A percentile compares a stretch with the other conserved stretches of the same genome.
Conservation (phyloP, 2,329 filamentous ascomycete genomes). For the Stachybotrys chartarum region DNA sequence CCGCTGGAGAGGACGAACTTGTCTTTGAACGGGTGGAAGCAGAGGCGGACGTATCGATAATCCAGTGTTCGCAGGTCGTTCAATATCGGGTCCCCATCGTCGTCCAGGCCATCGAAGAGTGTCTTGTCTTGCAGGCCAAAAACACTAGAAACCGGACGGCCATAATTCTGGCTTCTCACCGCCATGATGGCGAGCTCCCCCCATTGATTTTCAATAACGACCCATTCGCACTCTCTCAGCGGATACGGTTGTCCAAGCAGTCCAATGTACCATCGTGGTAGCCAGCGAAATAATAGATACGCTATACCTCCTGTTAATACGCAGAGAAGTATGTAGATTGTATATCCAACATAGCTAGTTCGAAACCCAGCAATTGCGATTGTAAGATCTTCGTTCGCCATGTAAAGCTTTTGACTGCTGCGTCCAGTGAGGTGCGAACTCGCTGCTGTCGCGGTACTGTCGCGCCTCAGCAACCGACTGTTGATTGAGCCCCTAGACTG, state of each 20-base stretch:
- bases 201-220: conserved; percentile 97
- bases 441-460: conserved; percentile 61
- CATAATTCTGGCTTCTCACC: conserved; percentile 49
- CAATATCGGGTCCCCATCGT: conserved; percentile 67
- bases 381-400: conserved; percentile 87
- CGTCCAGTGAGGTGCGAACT: conserved; percentile 58
- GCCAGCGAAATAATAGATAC: conserved; percentile 82
- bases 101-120: conserved; percentile 44
- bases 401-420: conserved; percentile 83
- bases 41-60: conserved; percentile 91
- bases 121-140: conserved; percentile 63
- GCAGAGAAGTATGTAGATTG: conserved; percentile 64
- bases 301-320: conserved; percentile 66
- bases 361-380: conserved; percentile 89
- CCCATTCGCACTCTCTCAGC: conserved; percentile 75
- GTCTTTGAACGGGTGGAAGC: conserved; percentile 82
- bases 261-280: conserved; percentile 78
- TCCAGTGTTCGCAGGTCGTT: conserved; percentile 70
- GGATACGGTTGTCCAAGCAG: conserved; percentile 63
- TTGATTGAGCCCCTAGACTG: conserved; percentile 49
- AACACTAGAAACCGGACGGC: conserved; percentile 49
- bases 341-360: conserved; percentile 64
- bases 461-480: conserved; percentile 61
- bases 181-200: conserved; percentile 77
- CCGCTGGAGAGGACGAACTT: conserved; percentile 80